phyloP scores from a whole-genome alignment of 352 stramenopile species.

The Phytophthora capsici region DNA sequence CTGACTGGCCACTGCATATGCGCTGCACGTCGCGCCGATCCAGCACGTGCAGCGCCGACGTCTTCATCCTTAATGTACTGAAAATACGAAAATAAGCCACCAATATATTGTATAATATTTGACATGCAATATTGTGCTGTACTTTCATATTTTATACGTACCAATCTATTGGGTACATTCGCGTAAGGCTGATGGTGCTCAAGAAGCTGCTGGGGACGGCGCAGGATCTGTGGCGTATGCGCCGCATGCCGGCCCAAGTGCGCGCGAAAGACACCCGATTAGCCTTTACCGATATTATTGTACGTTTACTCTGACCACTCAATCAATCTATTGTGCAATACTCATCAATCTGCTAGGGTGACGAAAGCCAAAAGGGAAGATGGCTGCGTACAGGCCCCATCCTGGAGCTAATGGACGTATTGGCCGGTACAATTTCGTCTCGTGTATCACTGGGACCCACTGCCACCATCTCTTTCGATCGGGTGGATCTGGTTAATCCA shows the following conservation, averaged over 20 bases:
- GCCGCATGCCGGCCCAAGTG: constrained; percentile 49
- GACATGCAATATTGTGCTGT: no score
- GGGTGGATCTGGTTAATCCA: constrained; percentile 59
- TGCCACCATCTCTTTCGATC: constrained; percentile 67
- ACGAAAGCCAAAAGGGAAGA: constrained; percentile 53
- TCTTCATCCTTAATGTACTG: constrained; percentile 15
- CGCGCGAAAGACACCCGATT: constrained; percentile 58
- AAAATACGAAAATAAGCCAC: constrained; percentile 20
- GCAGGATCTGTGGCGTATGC: constrained; percentile 53
- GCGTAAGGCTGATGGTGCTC: constrained; percentile 31
- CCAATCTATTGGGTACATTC: not conserved
- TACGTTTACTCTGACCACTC: constrained; percentile 16
- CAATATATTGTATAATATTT: no score
- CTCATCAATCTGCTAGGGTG: constrained; percentile 30
- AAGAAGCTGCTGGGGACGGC: constrained; percentile 52
- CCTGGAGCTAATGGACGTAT: constrained; percentile 61
- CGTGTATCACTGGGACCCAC: constrained; percentile 41
- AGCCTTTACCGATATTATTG: constrained; percentile 66
- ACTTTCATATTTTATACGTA: no score
- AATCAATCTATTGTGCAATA: not conserved
- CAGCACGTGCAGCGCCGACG: constrained; percentile 46
- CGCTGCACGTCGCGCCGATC: constrained; percentile 60
- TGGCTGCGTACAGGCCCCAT: constrained; percentile 60
- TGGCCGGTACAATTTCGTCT: constrained; percentile 50
- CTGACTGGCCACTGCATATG: constrained; percentile 93